Conservation (phyloP, 371 early-diverging fungal genomes). For the Mycotypha africana region DNA sequence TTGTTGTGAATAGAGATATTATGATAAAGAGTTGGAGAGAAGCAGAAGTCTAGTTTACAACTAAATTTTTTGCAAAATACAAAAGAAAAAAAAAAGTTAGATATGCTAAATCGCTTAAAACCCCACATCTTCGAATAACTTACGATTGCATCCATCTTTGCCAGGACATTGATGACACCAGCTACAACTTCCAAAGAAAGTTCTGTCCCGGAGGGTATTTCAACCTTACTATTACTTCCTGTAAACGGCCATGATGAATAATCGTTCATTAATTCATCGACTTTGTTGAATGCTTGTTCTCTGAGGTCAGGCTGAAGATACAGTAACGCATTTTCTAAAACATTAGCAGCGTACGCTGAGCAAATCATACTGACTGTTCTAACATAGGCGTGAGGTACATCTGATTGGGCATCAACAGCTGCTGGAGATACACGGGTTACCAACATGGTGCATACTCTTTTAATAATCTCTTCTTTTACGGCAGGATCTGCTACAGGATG, state of each 20-base stretch:
- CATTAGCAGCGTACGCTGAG: constrained; percentile 93
- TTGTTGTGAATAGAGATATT: too few species aligned
- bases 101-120: too few species aligned
- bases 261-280: constrained; percentile 86
- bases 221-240: constrained; percentile 54
- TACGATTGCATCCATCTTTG: constrained; percentile 89
- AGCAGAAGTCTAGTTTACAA: too few species aligned
- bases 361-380: constrained; percentile 91
- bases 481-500: constrained; percentile 84
- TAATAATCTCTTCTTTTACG: constrained; percentile 82
- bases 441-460: constrained; percentile 73
- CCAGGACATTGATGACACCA: constrained; percentile 73
- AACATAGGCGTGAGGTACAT: constrained; percentile 47
- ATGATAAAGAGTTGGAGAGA: too few species aligned
- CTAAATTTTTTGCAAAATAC: too few species aligned
- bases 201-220: constrained; percentile 48
- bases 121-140: too few species aligned
- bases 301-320: constrained; percentile 80
- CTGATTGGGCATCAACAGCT: constrained; percentile 35
- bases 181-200: constrained; percentile 68
- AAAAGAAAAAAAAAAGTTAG: too few species aligned
- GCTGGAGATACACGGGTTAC: constrained; percentile 43
- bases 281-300: constrained; percentile 82
- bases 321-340: constrained; percentile 88
- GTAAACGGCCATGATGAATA: constrained; percentile 77